phyloP scores from a whole-genome alignment of 2,329 filamentous ascomycete genomes.

The Penicillium sumatraense region DNA sequence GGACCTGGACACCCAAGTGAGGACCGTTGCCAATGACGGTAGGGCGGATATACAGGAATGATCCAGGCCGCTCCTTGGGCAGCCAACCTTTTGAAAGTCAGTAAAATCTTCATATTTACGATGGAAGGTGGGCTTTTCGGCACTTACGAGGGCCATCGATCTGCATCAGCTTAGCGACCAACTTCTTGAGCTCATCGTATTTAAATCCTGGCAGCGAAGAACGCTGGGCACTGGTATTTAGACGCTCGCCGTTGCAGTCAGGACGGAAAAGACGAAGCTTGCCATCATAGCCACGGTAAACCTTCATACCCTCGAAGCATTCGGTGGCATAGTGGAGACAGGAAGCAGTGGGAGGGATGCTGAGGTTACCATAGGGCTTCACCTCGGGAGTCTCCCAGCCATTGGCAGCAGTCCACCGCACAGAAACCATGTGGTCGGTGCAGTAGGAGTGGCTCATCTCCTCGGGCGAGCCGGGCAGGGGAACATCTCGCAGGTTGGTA shows the following conservation, averaged over 20 bases:
- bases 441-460: constrained; percentile 49
- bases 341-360: constrained; percentile 78
- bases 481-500: constrained; percentile 40
- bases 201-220: constrained; percentile 77
- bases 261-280: constrained; percentile 79
- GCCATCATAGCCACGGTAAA: constrained; percentile 70
- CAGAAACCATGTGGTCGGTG: constrained; percentile 90
- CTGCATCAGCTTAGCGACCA: constrained; percentile 73
- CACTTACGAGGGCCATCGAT: constrained; percentile 58
- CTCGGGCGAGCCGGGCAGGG: constrained; percentile 44
- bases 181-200: constrained; percentile 71
- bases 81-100: constrained; percentile 67
- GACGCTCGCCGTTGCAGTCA: constrained; percentile 70
- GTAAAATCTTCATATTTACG: background rate
- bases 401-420: constrained; percentile 64
- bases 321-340: constrained; percentile 88
- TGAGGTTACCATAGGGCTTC: constrained; percentile 75
- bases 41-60: constrained; percentile 83
- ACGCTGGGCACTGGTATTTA: constrained; percentile 59
- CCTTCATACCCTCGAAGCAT: constrained; percentile 87
- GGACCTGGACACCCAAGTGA: constrained; percentile 79
- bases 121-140: constrained; percentile 44
- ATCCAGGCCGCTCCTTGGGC: constrained; percentile 63
- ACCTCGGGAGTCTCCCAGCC: constrained; percentile 79
- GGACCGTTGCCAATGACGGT: constrained; percentile 83